These are phyloP conservation scores for Passalora sequoiae DNA, from an alignment of 2,329 filamentous ascomycete genomes.

Conservation along the genomic window DNA sequence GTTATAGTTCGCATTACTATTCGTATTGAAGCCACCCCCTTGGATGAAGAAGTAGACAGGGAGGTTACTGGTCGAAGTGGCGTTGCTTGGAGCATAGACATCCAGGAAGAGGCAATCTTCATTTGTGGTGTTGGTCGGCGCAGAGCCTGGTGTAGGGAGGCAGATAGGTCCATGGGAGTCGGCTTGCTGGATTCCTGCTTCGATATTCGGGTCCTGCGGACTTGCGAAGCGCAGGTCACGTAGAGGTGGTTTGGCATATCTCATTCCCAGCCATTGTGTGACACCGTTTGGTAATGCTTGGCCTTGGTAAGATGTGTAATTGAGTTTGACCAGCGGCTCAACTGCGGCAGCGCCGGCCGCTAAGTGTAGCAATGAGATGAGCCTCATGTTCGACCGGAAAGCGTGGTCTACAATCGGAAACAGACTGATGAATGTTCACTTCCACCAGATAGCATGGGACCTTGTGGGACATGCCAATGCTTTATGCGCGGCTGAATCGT, in stretches of 20 bases:
- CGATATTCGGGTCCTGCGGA: conserved; percentile 56
- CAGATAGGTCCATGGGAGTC: conserved; percentile 41
- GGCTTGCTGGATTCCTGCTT: conserved; percentile 49
- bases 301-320: conserved; percentile 63
- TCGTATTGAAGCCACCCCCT: conserved; percentile 46
- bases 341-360: too few species aligned
- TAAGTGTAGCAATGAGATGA: too few species aligned
- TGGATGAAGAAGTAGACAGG: conserved; percentile 62
- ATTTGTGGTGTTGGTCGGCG: conserved; percentile 35
- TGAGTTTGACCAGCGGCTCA: conserved; percentile 59
- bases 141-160: conserved; percentile 25
- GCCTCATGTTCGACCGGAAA: too few species aligned
- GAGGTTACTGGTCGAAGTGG: conserved; percentile 45
- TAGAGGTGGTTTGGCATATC: conserved; percentile 66
- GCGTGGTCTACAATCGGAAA: too few species aligned
- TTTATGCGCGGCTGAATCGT: too few species aligned
- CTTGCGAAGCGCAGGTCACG: conserved; percentile 62
- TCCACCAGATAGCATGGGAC: too few species aligned
- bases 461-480: too few species aligned
- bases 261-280: conserved; percentile 68
- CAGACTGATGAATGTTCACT: too few species aligned
- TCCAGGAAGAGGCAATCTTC: conserved; percentile 69
- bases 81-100: conserved; percentile 55
- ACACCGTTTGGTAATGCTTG: conserved; percentile 52
- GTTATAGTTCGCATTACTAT: conserved; percentile 50